These are phyloP conservation scores for Cicer yamashitae DNA, from an alignment of 306 rosid genomes.

Conservation along the genomic window DNA sequence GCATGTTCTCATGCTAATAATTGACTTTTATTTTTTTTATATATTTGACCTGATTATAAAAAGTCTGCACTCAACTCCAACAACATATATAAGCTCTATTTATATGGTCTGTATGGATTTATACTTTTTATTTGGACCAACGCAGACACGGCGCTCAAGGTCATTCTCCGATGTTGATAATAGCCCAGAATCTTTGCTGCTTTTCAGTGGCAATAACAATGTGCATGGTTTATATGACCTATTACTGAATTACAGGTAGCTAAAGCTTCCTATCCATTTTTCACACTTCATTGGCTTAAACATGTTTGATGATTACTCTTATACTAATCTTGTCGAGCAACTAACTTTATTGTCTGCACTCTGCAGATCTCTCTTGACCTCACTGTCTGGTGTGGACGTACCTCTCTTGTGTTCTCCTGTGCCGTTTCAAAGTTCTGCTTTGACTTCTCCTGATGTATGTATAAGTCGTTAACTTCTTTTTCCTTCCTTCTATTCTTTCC, in stretches of 20 bases:
- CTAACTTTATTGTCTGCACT: conserved; percentile 45
- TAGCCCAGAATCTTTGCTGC: conserved; percentile 80
- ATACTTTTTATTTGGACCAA: conserved; percentile 30
- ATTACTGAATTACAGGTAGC: conserved; percentile 85
- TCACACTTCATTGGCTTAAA: conserved; percentile 17
- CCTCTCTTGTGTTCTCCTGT: conserved; percentile 83
- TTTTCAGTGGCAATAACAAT: conserved; percentile 67
- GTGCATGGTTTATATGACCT: conserved; percentile 84
- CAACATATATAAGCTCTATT: neutral
- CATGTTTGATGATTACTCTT: conserved; percentile 30
- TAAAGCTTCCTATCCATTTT: conserved; percentile 30
- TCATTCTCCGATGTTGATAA: conserved; percentile 75
- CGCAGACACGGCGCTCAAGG: conserved; percentile 72
- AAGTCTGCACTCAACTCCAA: conserved; percentile 20
- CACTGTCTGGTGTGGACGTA: conserved; percentile 76
- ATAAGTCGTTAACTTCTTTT: conserved; percentile 18
- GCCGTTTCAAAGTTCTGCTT: conserved; percentile 84
- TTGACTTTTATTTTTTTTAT: conserved; percentile 25
- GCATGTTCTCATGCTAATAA: conserved; percentile 3
- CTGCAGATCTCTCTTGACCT: conserved; percentile 73
- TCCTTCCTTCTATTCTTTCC: conserved; percentile 23
- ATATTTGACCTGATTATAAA: conserved; percentile 15
- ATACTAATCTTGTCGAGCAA: conserved; percentile 31
- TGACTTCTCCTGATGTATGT: conserved; percentile 83
- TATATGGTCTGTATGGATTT: conserved; percentile 15